Conservation (phyloP, 306 rosid species). For the Carpinus viminea region DNA sequence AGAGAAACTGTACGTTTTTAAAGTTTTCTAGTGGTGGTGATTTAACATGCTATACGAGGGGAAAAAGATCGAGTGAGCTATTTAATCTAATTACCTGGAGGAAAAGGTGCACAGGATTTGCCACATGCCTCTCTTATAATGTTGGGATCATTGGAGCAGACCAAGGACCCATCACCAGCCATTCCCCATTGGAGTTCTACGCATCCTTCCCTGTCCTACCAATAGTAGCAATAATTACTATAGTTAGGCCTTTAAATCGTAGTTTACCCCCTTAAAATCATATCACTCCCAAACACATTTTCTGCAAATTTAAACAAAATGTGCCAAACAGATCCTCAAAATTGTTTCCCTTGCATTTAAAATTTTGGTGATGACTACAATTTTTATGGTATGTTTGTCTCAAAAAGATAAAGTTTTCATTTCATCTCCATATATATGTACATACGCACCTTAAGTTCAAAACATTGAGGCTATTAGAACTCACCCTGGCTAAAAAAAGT, state of each 20-base stretch:
- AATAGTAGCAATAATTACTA: constrained; percentile 9
- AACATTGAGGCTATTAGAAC: not conserved
- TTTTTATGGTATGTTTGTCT: not conserved
- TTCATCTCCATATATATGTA: not conserved
- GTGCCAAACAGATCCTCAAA: too few relatives aligned
- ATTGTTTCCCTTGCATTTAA: not conserved
- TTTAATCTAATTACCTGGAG: constrained; percentile 48
- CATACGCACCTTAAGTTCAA: not conserved
- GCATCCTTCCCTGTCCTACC: constrained; percentile 60
- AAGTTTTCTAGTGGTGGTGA: too few relatives aligned
- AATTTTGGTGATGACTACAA: not conserved
- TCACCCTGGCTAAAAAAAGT: constrained; percentile 55
- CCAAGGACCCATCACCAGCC: constrained; percentile 59
- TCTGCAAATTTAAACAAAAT: too few relatives aligned
- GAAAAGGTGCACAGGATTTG: constrained; percentile 52
- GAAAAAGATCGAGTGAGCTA: not conserved
- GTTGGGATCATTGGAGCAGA: constrained; percentile 45
- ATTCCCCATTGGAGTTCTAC: constrained; percentile 53
- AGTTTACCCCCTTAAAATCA: too few relatives aligned
- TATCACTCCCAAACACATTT: too few relatives aligned
- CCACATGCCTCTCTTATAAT: constrained; percentile 50
- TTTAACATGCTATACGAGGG: too few relatives aligned
- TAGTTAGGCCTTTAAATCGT: too few relatives aligned
- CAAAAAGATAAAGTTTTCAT: not conserved
- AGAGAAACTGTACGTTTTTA: too few relatives aligned